Conservation (phyloP, 306 rosid species). For the Ceratonia siliqua region DNA sequence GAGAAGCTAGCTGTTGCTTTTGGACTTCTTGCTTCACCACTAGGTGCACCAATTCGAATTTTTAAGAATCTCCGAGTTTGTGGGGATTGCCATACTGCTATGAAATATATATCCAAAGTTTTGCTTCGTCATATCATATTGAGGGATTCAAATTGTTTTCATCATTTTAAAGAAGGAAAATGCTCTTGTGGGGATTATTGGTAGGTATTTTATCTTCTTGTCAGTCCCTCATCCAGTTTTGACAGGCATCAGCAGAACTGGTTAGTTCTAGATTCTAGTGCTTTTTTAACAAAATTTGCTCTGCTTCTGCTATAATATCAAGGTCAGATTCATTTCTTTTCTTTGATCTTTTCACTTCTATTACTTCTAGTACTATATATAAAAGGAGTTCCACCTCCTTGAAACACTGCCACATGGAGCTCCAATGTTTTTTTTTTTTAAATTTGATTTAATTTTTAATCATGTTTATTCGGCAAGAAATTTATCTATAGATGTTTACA, state of each 20-base stretch:
- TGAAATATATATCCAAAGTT: constrained; percentile 66
- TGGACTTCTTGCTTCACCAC: constrained; percentile 64
- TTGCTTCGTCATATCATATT: constrained; percentile 63
- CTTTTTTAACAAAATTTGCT: constrained; percentile 15
- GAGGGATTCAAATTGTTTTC: constrained; percentile 93
- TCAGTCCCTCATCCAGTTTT: constrained; percentile 8
- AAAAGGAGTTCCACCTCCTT: too few species aligned
- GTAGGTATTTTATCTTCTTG: constrained; percentile 43
- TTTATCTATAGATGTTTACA: too few species aligned
- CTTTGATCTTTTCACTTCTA: constrained; percentile 18
- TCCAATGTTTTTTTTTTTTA: too few species aligned
- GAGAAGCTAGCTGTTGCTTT: constrained; percentile 87
- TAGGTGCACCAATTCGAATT: constrained; percentile 66
- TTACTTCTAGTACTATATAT: too few species aligned
- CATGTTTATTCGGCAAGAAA: too few species aligned
- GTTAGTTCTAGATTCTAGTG: constrained; percentile 3
- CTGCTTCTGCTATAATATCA: constrained; percentile 21
- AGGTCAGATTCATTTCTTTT: background rate
- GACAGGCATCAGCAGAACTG: background rate
- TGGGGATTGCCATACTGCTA: constrained; percentile 92
- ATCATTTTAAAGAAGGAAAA: constrained; percentile 73
- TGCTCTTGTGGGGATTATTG: constrained; percentile 93
- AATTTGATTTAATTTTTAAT: too few species aligned
- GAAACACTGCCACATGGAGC: too few species aligned
- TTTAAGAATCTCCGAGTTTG: constrained; percentile 89